Evolutionary conservation across 2,329 filamentous ascomycete genomes (phyloP).

Genomic region (Davidsoniella virescens): DNA sequence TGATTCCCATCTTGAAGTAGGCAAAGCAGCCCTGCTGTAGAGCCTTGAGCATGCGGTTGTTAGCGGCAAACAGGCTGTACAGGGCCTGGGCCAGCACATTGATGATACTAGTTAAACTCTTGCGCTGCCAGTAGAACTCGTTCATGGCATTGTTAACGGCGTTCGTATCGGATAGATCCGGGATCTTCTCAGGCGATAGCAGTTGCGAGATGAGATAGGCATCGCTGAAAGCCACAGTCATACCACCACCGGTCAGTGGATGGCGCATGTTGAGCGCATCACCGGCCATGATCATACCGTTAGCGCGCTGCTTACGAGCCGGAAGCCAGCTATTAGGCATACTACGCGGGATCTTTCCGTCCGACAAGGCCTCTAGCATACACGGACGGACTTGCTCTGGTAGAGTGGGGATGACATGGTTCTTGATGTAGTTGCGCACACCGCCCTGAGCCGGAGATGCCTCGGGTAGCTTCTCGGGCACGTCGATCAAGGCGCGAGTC

Average conservation of each 20-base stretch:
- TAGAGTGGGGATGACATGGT: slow-evolving; percentile 63
- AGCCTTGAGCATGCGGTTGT: slow-evolving; percentile 58
- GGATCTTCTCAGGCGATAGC: slow-evolving; percentile 52
- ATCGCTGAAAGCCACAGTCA: slow-evolving; percentile 95
- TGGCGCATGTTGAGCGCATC: slow-evolving; percentile 99
- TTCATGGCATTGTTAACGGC: slow-evolving; percentile 53
- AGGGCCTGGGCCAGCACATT: slow-evolving; percentile 95
- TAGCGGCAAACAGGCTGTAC: slow-evolving; percentile 78
- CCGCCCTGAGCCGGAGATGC: slow-evolving; percentile 63
- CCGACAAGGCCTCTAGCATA: slow-evolving; percentile 60
- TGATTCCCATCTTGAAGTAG: slow-evolving; percentile 68
- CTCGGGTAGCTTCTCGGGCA: slow-evolving; percentile 60
- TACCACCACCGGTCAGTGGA: slow-evolving; percentile 87
- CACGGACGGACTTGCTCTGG: slow-evolving; percentile 55
- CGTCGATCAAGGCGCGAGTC: slow-evolving; percentile 77
- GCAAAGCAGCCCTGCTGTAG: slow-evolving; percentile 82
- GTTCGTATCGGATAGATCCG: slow-evolving; percentile 49
- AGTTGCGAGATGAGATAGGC: slow-evolving; percentile 62
- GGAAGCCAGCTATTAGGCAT: slow-evolving; percentile 97
- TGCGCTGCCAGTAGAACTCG: slow-evolving; percentile 74
- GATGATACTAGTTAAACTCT: slow-evolving; percentile 69
- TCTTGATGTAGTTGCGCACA: slow-evolving; percentile 67
- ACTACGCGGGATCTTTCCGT: slow-evolving; percentile 56
- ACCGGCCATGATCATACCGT: slow-evolving; percentile 65
- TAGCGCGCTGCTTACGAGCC: slow-evolving; percentile 39